A percentile compares a stretch with the other conserved stretches of the same genome.
These are phyloP conservation scores for Colletotrichum orchidophilum DNA, from an alignment of 2,329 filamentous ascomycete genomes.

Conservation along the genomic window DNA sequence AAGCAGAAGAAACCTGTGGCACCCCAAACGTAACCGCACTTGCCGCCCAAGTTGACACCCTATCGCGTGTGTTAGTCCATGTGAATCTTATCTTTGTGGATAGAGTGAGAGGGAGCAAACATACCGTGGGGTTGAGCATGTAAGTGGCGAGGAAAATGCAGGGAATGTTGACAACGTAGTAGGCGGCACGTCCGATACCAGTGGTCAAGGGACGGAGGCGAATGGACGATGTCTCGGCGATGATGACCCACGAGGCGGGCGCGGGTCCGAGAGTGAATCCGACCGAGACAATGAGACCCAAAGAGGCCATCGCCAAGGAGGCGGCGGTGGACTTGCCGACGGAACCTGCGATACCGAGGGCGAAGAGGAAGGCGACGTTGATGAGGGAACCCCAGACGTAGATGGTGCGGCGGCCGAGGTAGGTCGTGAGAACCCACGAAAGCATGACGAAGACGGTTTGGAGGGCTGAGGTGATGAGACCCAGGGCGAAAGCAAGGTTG, in stretches of 20 bases:
- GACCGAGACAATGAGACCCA: slow-evolving; percentile 73
- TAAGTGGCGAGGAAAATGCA: slow-evolving; percentile 70
- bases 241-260: slow-evolving; percentile 73
- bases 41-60: slow-evolving; percentile 58
- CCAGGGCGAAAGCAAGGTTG: slow-evolving; percentile 67
- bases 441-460: slow-evolving; percentile 71
- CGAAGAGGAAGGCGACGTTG: slow-evolving; percentile 63
- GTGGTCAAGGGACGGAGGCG: slow-evolving; percentile 73
- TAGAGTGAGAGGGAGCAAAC: slow-evolving; percentile 22
- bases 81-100: neutral
- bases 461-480: slow-evolving; percentile 72
- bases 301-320: slow-evolving; percentile 65
- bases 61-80: slow-evolving; percentile 40
- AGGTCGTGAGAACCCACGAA: slow-evolving; percentile 73
- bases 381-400: slow-evolving; percentile 68
- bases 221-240: slow-evolving; percentile 72
- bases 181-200: slow-evolving; percentile 69
- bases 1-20: slow-evolving; percentile 66
- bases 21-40: slow-evolving; percentile 69
- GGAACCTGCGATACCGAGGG: slow-evolving; percentile 68
- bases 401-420: slow-evolving; percentile 70
- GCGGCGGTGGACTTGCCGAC: slow-evolving; percentile 46
- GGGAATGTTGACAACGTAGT: slow-evolving; percentile 73
- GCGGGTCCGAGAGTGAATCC: slow-evolving; percentile 70
- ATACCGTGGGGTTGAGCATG: slow-evolving; percentile 66